Conservation (phyloP, 345 rosid genomes). For the Stellera chamaejasme region DNA sequence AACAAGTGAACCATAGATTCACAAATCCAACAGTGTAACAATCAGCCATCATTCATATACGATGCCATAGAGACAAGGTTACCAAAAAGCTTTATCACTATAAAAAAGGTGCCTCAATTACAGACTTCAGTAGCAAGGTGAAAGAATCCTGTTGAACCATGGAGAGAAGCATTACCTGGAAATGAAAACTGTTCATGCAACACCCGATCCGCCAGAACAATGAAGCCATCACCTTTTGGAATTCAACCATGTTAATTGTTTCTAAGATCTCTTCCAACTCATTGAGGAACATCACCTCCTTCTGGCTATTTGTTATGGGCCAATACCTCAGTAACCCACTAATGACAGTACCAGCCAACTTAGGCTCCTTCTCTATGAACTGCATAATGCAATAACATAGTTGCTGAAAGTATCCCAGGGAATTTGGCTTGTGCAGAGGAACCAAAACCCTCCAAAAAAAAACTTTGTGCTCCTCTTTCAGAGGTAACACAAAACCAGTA, state of each 20-base stretch:
- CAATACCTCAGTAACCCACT: conserved; percentile 71
- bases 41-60: too few species aligned
- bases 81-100: too few species aligned
- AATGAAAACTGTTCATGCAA: conserved; percentile 79
- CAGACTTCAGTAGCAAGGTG: too few species aligned
- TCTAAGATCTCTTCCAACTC: conserved; percentile 85
- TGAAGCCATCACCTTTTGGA: conserved; percentile 69
- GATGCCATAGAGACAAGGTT: too few species aligned
- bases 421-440: conserved; percentile 82
- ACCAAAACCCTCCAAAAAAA: conserved; percentile 77
- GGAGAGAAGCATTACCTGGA: conserved; percentile 47
- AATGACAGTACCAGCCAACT: conserved; percentile 50
- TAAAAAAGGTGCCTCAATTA: too few species aligned
- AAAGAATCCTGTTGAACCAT: too few species aligned
- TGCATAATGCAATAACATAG: conserved; percentile 64
- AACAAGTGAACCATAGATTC: too few species aligned
- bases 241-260: conserved; percentile 59
- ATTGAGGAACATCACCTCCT: conserved; percentile 82
- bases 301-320: conserved; percentile 84
- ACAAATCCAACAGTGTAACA: too few species aligned
- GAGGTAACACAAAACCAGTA: conserved; percentile 77
- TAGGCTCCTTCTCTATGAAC: conserved; percentile 84
- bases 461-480: conserved; percentile 91
- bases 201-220: conserved; percentile 67
- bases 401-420: conserved; percentile 80